Evolutionary conservation across 164 flowering plant species (phyloP).

Genomic region (Tetrastigma voinierianum): DNA sequence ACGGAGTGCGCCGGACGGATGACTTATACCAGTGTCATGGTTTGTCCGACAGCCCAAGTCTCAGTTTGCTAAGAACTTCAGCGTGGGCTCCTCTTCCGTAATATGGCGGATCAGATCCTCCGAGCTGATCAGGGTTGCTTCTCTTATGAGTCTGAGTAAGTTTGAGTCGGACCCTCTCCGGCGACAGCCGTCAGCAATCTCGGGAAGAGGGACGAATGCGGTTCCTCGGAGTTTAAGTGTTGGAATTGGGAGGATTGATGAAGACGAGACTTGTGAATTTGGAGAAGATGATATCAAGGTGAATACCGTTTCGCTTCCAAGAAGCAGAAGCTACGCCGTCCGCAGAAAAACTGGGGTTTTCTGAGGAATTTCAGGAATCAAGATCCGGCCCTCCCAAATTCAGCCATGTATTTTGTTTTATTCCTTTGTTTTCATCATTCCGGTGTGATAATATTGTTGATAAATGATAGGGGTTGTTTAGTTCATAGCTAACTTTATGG

Average conservation of each 20-base stretch:
- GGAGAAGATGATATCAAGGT: conserved; percentile 28
- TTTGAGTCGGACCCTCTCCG: conserved; percentile 7
- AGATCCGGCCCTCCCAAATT: too few relatives aligned
- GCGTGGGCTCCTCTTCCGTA: conserved; percentile 26
- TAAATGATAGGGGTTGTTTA: too few relatives aligned
- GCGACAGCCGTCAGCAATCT: neutral
- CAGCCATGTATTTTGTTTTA: too few relatives aligned
- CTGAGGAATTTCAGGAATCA: too few relatives aligned
- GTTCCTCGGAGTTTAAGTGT: conserved; percentile 43
- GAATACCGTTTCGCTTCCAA: conserved; percentile 19
- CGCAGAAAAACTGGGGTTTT: conserved; percentile 5
- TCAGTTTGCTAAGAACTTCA: conserved; percentile 39
- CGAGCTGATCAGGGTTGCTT: conserved; percentile 44
- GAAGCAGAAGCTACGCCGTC: conserved; percentile 53
- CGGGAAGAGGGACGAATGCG: neutral
- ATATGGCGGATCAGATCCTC: conserved; percentile 31
- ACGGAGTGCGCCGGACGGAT: conserved; percentile 12
- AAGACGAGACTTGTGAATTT: conserved; percentile 54
- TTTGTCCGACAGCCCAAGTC: conserved; percentile 15
- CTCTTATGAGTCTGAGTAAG: conserved; percentile 25
- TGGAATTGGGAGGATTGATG: conserved; percentile 68
- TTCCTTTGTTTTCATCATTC: too few relatives aligned
- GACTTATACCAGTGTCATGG: conserved; percentile 1
- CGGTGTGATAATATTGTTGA: too few relatives aligned
- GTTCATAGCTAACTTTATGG: too few relatives aligned